A percentile compares a stretch with the other conserved stretches of the same genome.
These are phyloP conservation scores for Microbotryum intermedium DNA, from an alignment of 1,284 basidiomycete species.

Conservation along the genomic window DNA sequence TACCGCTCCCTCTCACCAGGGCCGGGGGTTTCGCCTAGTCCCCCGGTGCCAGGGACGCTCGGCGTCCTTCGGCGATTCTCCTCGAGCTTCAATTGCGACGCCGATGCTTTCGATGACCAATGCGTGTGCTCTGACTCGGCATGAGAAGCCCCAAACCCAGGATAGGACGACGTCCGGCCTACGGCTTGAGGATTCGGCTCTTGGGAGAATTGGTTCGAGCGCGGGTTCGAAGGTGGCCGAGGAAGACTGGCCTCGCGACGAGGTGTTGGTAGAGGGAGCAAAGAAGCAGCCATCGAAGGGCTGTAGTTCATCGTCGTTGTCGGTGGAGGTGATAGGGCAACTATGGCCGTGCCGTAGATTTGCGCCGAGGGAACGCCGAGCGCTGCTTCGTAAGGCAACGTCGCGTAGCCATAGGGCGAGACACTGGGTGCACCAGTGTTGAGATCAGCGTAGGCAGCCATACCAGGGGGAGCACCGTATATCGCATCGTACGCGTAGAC, in stretches of 20 bases:
- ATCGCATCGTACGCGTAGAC: constrained; percentile 2
- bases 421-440: constrained; percentile 5
- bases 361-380: not conserved
- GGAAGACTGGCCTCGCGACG: constrained; percentile 2
- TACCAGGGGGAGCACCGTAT: not conserved
- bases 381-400: constrained; percentile 1
- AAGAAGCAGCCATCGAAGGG: not conserved
- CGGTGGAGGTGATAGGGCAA: constrained; percentile 1
- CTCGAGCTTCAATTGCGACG: constrained; percentile 3
- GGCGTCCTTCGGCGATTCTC: constrained; percentile 13
- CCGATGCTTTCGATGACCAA: not conserved
- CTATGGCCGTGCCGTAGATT: not conserved
- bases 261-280: constrained; percentile 1
- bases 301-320: too few relatives aligned
- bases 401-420: not conserved
- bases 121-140: not conserved
- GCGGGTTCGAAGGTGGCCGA: constrained; percentile 14
- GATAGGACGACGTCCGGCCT: constrained; percentile 1
- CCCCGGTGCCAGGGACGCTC: not conserved
- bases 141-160: not conserved
- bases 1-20: not conserved
- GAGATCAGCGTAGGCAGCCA: not conserved
- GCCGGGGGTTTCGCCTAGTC: constrained; percentile 13
- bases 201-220: not conserved
- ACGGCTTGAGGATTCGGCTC: not conserved